Base-by-base conservation (phyloP, 2,329 filamentous ascomycete genomes). In the Cryphonectria carpinicola region DNA sequence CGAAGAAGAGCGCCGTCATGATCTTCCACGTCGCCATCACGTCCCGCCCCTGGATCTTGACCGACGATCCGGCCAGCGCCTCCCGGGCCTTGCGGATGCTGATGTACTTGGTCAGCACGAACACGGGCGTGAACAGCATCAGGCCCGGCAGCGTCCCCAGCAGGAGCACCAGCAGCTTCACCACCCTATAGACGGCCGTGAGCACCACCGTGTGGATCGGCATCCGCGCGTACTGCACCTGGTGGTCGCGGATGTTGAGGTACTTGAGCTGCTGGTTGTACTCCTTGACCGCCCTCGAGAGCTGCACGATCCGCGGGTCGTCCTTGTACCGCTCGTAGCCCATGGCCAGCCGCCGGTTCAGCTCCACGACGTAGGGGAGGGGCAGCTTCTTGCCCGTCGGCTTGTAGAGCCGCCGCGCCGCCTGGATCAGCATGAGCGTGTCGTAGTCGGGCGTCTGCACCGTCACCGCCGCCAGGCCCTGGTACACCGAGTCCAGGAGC, bases 11-110 rank as follows among this genome's bases (percentile, higher is more conserved):
- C 11, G 94, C 91, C n/a, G 97, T 93, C 46, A 97, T 87, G 25
- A 97, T 88, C 81, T 97, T 97, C 94, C 94, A 97, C 0, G 94
- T 97, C 0, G 94, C 93, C 86, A 97, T 94, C 68, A 97, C 94
- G 79, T 97, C 94, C 71, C 91, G 89, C 32, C 93, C 94, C 78
- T 94, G 91, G 70, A 97, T 89, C 82, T 97, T 97, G 79, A 97
- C 94, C 0, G 92, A 92, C 7, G 93, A 97, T 19, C 91, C 93
- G 22, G 93, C 94, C 71, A 97, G 85, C 2, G 94, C 94, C 80
- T 94, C 92, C 77, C 89, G 90, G 13, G 94, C 93, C 82, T 97
- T 97, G 76, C 90, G 89, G 70, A 89, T 88, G 70, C 93, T 96
- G 78, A 97, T 95, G 70, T 91, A 82, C 80, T 95, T 97, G 58